Base-by-base conservation (phyloP, 1,139 yeast genomes). In the Suhomyces choctaworum region DNA sequence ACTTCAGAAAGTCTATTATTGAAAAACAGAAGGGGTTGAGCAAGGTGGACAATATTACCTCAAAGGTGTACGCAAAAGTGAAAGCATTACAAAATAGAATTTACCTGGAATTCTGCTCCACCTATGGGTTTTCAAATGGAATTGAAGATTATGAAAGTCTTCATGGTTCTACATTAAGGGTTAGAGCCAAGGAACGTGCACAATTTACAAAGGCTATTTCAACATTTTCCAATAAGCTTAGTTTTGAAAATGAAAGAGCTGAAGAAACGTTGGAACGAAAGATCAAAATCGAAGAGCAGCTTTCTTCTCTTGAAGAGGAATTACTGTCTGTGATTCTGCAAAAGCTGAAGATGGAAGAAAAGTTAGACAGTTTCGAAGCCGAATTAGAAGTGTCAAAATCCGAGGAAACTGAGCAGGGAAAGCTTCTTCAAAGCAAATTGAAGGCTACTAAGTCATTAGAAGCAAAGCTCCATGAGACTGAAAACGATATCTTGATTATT, bases 61-160 rank as follows among this genome's bases (percentile, higher is more conserved):
- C 47, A 0, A 47, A 48, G 2, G 40, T 63, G 13, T 42, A 57
- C 7, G 32, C 42, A 0, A 25, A 70, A 28, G 63, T 75, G 13
- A 58, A 56, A n/a, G 22, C 41, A 0, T 48, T 75, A 12, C 82
- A 80, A 45, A 42, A 58, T 2, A 53, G 52, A 2, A 60, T 81
- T 4, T 87, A 80, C 53, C 46, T 60, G 1, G 69, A 57, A 0
- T 83, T 88, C 50, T 82, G 89, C 41, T 40, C 54, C 1, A 66
- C 62, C 36, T 62, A 80, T 40, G 77, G 78, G 0, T 77, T 85
- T 48, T 48, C 50, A 6, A 63, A 70, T 44, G 70, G 70, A 27
- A 78, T 86, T 29, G 68, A 70, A 34, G 88, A 81, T 29, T 87
- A 82, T 52, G 95, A 87, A 54, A 66, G 64, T 29, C 64, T 76